phyloP scores from a whole-genome alignment of 1,139 yeast genomes.

The Protomyces inouyei region DNA sequence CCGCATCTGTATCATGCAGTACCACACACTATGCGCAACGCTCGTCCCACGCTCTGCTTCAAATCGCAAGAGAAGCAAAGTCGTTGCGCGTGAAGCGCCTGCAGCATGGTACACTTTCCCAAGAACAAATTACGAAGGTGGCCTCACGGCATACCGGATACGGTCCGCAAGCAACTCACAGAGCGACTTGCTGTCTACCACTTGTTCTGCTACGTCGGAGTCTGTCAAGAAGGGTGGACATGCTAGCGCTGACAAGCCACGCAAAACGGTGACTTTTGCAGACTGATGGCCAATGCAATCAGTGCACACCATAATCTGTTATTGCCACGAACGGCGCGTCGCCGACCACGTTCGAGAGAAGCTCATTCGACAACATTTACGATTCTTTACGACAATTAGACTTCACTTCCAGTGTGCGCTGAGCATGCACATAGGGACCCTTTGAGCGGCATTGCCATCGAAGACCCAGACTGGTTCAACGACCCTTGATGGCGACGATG shows the following conservation, averaged over 20 bases:
- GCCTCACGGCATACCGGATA: neutral
- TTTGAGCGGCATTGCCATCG: too few species aligned
- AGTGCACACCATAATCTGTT: too few species aligned
- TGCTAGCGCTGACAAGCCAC: neutral
- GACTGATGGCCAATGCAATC: neutral
- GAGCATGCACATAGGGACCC: too few species aligned
- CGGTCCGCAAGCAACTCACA: neutral
- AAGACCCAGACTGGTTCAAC: too few species aligned
- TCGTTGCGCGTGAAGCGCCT: neutral
- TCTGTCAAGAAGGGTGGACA: too few species aligned
- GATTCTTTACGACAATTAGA: too few species aligned
- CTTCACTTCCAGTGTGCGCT: too few species aligned
- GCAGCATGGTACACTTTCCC: neutral
- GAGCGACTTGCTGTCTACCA: neutral
- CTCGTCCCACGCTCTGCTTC: neutral
- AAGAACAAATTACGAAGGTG: neutral
- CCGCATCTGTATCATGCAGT: neutral
- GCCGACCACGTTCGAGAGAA: too few species aligned
- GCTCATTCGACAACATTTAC: too few species aligned
- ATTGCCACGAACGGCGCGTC: too few species aligned
- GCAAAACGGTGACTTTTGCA: neutral
- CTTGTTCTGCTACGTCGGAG: too few species aligned
- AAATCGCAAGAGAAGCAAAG: neutral
- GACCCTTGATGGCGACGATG: too few species aligned
- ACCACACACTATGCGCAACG: neutral